Conservation (phyloP, 352 stramenopile genomes). For the Phytophthora capsici region DNA sequence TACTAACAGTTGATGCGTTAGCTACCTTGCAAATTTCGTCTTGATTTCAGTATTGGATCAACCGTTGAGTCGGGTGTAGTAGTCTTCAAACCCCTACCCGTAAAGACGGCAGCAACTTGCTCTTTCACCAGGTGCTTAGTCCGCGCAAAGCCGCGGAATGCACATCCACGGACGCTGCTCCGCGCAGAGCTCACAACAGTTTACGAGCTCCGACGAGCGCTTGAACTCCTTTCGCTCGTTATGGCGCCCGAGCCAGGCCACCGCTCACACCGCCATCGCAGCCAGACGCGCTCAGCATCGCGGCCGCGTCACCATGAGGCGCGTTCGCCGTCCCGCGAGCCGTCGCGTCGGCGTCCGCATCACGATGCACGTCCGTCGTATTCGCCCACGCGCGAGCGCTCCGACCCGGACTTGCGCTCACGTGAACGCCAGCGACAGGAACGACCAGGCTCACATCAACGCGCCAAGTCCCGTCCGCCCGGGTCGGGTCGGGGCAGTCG, state of each 20-base stretch:
- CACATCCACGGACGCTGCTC: constrained; percentile 12
- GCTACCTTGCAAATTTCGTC: background rate
- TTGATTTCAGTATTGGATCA: background rate
- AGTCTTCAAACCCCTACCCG: constrained; percentile 6
- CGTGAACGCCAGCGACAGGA: constrained; percentile 22
- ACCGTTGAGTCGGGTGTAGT: constrained; percentile 5
- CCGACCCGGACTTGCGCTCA: constrained; percentile 23
- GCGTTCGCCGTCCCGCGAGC: constrained; percentile 17
- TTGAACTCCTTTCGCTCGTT: background rate
- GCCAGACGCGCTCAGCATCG: constrained; percentile 25
- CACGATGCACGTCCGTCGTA: constrained; percentile 11
- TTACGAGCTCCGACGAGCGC: constrained; percentile 6
- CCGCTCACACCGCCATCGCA: constrained; percentile 32
- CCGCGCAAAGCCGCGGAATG: constrained; percentile 1
- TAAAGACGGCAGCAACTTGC: constrained; percentile 30
- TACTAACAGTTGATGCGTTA: background rate
- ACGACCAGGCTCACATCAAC: constrained; percentile 13
- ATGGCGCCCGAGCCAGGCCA: constrained; percentile 39
- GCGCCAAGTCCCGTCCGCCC: constrained; percentile 32
- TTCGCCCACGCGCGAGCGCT: constrained; percentile 32
- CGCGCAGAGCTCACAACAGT: constrained; percentile 25
- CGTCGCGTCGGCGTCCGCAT: constrained; percentile 19
- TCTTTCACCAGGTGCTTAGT: constrained; percentile 27
- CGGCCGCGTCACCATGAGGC: constrained; percentile 16
- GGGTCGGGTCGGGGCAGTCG: constrained; percentile 11